Percentiles rank a stretch among this genome's conserved stretches.
phyloP scores from a whole-genome alignment of 2,329 filamentous ascomycete species.

The Metarhizium sp. region DNA sequence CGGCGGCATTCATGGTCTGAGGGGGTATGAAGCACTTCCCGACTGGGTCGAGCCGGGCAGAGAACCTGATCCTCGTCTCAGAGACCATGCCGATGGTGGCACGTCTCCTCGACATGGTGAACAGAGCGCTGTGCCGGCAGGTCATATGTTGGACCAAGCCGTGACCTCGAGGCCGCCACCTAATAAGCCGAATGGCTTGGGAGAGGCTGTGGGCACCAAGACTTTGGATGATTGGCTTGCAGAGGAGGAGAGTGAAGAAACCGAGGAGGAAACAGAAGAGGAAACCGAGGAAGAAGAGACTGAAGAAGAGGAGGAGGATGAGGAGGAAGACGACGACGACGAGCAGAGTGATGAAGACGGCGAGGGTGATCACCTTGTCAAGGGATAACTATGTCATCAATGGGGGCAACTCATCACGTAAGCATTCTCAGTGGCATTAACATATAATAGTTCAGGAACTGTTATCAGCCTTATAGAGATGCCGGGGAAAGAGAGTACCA shows the following conservation, averaged over 20 bases:
- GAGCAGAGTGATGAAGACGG: conserved; percentile 39
- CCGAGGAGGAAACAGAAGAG: conserved; percentile 40
- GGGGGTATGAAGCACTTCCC: conserved; percentile 71
- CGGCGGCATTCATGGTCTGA: conserved; percentile 61
- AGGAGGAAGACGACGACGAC: conserved; percentile 41
- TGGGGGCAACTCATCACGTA: background rate
- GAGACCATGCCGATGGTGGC: conserved; percentile 44
- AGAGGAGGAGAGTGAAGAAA: conserved; percentile 51
- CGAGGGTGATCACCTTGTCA: conserved; percentile 35
- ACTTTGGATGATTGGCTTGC: conserved; percentile 90
- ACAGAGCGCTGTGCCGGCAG: conserved; percentile 42
- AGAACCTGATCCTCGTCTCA: conserved; percentile 68
- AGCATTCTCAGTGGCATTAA: background rate
- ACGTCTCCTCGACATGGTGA: conserved; percentile 21
- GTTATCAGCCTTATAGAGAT: too few species aligned
- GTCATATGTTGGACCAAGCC: conserved; percentile 50
- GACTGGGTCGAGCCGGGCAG: conserved; percentile 74
- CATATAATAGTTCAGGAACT: background rate
- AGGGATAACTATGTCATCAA: conserved; percentile 17
- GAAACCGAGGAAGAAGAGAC: conserved; percentile 39
- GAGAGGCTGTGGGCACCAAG: conserved; percentile 55
- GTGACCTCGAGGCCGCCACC: conserved; percentile 30
- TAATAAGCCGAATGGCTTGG: conserved; percentile 39
- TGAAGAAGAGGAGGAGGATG: conserved; percentile 37
- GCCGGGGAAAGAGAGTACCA: too few species aligned